Percentiles rank a stretch among this genome's conserved stretches.
Conservation (phyloP, 179 eudicot species). For the Corrigiola litoralis region DNA sequence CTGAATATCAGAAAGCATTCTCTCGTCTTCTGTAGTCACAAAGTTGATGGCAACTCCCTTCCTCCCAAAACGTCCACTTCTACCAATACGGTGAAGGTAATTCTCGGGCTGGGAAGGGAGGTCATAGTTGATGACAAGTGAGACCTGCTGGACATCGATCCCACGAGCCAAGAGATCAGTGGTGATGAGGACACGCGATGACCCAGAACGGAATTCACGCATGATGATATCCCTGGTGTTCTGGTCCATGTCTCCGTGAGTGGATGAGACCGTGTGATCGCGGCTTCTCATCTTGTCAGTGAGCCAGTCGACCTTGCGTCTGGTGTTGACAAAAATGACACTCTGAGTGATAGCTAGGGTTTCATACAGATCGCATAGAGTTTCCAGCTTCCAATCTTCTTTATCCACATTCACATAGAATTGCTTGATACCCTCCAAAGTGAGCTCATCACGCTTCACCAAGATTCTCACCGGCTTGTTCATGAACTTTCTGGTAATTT, state of each 20-base stretch:
- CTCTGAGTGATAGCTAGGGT: slow-evolving; percentile 31
- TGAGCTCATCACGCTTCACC: slow-evolving; percentile 37
- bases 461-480: slow-evolving; percentile 32
- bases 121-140: slow-evolving; percentile 31
- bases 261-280: slow-evolving; percentile 27
- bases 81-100: slow-evolving; percentile 27
- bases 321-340: slow-evolving; percentile 33
- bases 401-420: slow-evolving; percentile 33
- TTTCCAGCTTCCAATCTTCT: slow-evolving; percentile 35
- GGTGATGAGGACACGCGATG: slow-evolving; percentile 28
- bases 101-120: slow-evolving; percentile 29
- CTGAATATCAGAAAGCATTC: slow-evolving; percentile 29
- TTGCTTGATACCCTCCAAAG: slow-evolving; percentile 33
- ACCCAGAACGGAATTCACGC: slow-evolving; percentile 29
- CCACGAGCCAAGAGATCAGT: slow-evolving; percentile 29
- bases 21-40: slow-evolving; percentile 27
- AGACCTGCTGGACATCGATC: slow-evolving; percentile 30
- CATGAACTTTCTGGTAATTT: slow-evolving; percentile 34
- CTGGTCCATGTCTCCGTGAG: slow-evolving; percentile 36
- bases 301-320: slow-evolving; percentile 30
- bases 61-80: slow-evolving; percentile 30
- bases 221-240: slow-evolving; percentile 27
- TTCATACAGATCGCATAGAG: slow-evolving; percentile 32
- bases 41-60: slow-evolving; percentile 35
- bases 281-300: slow-evolving; percentile 25